These are phyloP conservation scores for Eucalyptus sp. DNA, from an alignment of 345 rosid genomes.

Conservation along the genomic window DNA sequence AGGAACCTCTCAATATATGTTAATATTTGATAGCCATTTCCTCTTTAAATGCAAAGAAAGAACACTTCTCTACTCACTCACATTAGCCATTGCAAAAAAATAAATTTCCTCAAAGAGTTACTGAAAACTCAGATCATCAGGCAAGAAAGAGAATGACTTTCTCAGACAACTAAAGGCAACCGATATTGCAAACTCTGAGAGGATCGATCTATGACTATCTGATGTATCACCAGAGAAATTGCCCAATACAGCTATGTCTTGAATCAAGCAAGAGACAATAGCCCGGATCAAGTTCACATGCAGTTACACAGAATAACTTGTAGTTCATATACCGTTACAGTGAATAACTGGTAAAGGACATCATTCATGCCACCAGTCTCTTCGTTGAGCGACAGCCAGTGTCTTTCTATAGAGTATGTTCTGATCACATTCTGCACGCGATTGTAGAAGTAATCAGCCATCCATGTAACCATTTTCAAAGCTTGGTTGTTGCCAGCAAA, in stretches of 20 bases:
- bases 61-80: background rate
- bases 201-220: background rate
- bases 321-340: slow-evolving; percentile 38
- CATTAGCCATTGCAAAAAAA: background rate
- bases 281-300: background rate
- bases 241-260: background rate
- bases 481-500: slow-evolving; percentile 57
- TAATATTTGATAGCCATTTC: background rate
- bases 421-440: slow-evolving; percentile 79
- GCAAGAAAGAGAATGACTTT: background rate
- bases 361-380: slow-evolving; percentile 99
- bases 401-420: slow-evolving; percentile 48
- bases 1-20: background rate
- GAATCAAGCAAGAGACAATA: background rate
- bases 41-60: background rate
- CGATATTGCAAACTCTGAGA: background rate
- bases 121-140: background rate
- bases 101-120: background rate
- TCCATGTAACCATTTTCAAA: slow-evolving; percentile 60
- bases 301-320: background rate
- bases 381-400: slow-evolving; percentile 73
- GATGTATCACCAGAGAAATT: background rate
- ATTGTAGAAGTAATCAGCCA: slow-evolving; percentile 74
- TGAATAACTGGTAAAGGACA: slow-evolving; percentile 65
- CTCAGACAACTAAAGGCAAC: background rate